Base-by-base conservation (phyloP, 768 basidiomycete species). In the Cystofilobasidium bisporidii region DNA sequence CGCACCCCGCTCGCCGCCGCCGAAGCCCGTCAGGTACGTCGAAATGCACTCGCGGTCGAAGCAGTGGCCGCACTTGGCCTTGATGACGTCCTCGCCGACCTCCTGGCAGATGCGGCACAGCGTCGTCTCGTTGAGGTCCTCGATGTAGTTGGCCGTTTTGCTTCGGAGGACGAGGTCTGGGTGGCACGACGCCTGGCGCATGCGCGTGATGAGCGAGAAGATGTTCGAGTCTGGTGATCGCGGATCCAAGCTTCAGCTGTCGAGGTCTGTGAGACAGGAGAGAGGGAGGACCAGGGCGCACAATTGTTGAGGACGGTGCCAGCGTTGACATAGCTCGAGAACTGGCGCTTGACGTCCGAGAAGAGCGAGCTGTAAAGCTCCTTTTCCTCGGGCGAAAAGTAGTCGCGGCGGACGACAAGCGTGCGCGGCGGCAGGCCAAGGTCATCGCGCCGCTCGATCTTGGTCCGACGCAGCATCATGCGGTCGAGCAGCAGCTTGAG, bases 11-110 rank as follows among this genome's bases (percentile, higher is more conserved):
- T 36, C 40, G 20, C 36, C 33, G 15, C 55, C 28, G 8, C 67
- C 67, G 56, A 58, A 68, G 12, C 67, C 67, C 0, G 56, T 83
- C 58, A 98, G 81, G 75, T 97, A 97, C 76, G 93, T 91, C 73
- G 84, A 86, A 77, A 99, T 93, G 73, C 96, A 99, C 75, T 92
- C 89, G 64, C 96, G 84, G 75, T 97, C 92, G 73, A 96, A 99
- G 70, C 96, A 86, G 74, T 99, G 96, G 47, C 83, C 84, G 75
- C 96, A 99, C 72, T 86, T 88, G 30, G 91, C 86, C 74, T 90
- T 85, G 70, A 99, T 97, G 3, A 96, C 91, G 73, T 99, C 96
- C 78, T 99, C 96, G 0, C 91, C 94, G 47, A 96, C 81, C 72
- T 99, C 96, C 72, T 91, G 90, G 78, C 96, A 99, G n/a, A 99